Conservation (phyloP, 495 filamentous ascomycete genomes). For the Eremomyces bilateralis region DNA sequence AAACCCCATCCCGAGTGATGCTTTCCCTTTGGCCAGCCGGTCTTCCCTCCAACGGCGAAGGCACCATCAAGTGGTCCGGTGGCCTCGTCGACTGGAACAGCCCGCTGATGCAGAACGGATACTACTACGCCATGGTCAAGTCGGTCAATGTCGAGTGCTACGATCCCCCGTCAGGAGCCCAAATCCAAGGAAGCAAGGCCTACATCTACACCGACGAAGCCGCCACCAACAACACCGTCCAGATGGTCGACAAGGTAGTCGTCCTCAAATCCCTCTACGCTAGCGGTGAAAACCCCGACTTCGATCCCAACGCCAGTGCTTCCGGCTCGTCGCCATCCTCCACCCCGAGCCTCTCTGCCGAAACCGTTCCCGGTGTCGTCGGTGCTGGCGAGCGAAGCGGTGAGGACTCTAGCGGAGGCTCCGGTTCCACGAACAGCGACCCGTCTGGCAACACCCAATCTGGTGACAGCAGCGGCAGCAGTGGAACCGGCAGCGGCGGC, state of each 20-base stretch:
- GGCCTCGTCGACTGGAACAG: slow-evolving; percentile 75
- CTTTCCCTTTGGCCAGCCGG: slow-evolving; percentile 94
- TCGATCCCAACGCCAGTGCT: slow-evolving; percentile 9
- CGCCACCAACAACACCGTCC: slow-evolving; percentile 53
- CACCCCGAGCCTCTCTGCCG: slow-evolving; percentile 3
- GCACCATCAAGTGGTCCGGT: slow-evolving; percentile 83
- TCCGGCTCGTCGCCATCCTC: slow-evolving; percentile 1
- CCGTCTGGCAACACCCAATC: not conserved
- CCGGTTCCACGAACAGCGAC: not conserved
- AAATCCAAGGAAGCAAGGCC: slow-evolving; percentile 34
- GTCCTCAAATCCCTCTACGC: slow-evolving; percentile 60
- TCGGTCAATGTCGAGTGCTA: slow-evolving; percentile 73
- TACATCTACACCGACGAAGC: slow-evolving; percentile 51
- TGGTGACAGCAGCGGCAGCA: not conserved
- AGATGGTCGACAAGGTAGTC: slow-evolving; percentile 51
- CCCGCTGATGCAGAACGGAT: slow-evolving; percentile 61
- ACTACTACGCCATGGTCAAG: slow-evolving; percentile 69
- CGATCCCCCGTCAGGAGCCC: slow-evolving; percentile 40
- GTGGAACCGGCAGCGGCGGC: not conserved
- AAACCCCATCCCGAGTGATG: slow-evolving; percentile 83
- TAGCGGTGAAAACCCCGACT: slow-evolving; percentile 31
- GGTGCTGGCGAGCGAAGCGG: slow-evolving; percentile 15
- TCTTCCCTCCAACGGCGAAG: slow-evolving; percentile 49
- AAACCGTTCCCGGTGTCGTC: slow-evolving; percentile 18
- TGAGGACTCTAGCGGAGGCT: slow-evolving; percentile 4